Conservation (phyloP, 176 grass and related monocot species). For the Poa pratensis region DNA sequence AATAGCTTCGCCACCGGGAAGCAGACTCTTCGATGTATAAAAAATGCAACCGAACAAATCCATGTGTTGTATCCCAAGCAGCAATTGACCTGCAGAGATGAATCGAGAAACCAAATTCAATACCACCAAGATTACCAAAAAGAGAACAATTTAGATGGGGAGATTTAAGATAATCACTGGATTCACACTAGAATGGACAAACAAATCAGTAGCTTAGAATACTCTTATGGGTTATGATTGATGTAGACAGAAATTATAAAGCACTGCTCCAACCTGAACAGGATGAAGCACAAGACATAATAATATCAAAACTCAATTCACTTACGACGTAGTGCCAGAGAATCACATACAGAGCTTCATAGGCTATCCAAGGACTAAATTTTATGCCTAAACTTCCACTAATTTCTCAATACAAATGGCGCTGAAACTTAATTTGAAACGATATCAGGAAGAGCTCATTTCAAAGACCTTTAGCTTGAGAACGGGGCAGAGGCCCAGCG, state of each 20-base stretch:
- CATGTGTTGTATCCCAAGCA: constrained; percentile 47
- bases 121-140: neutral
- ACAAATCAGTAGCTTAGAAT: constrained; percentile 2
- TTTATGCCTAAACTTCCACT: constrained; percentile 12
- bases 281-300: neutral
- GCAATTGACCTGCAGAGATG: constrained; percentile 44
- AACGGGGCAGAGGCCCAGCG: too few species aligned
- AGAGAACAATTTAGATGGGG: neutral
- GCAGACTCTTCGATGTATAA: constrained; percentile 45
- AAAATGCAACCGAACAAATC: constrained; percentile 44
- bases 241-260: neutral
- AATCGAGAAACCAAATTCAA: constrained; percentile 14
- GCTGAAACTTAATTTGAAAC: neutral
- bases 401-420: neutral
- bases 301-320: neutral
- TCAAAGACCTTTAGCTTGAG: neutral
- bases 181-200: neutral
- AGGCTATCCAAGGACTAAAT: neutral
- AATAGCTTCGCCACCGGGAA: constrained; percentile 52
- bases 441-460: neutral
- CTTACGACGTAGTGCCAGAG: neutral
- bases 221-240: neutral
- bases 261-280: constrained; percentile 5
- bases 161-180: neutral
- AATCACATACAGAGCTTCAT: neutral